phyloP scores from a whole-genome alignment of 2,329 filamentous ascomycete genomes.

The Aspergillus novoparasiticus region DNA sequence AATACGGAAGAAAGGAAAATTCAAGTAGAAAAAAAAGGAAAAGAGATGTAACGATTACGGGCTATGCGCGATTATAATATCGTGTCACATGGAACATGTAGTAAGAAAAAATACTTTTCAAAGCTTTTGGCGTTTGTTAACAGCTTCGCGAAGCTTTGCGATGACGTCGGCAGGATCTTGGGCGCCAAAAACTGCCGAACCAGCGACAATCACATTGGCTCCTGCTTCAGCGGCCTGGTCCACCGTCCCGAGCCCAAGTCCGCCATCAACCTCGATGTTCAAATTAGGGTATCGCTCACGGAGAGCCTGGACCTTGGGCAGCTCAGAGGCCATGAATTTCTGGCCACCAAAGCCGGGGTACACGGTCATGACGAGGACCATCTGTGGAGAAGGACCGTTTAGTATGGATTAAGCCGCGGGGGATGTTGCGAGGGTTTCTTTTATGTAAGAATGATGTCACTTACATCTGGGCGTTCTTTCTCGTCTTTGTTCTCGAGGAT shows the following conservation, averaged over 20 bases:
- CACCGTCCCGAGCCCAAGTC: constrained; percentile 83
- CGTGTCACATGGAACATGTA: constrained; percentile 9
- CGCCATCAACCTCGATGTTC: constrained; percentile 97
- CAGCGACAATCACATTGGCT: constrained; percentile 96
- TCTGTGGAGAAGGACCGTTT: constrained; percentile 56
- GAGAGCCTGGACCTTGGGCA: constrained; percentile 88
- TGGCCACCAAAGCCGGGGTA: constrained; percentile 96
- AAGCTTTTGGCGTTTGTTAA: constrained; percentile 61
- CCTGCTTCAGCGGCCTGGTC: constrained; percentile 93
- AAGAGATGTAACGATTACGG: neutral
- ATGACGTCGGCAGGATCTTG: constrained; percentile 88
- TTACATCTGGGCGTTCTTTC: constrained; percentile 83
- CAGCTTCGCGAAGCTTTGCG: constrained; percentile 73
- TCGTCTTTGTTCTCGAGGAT: constrained; percentile 73
- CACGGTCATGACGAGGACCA: constrained; percentile 98
- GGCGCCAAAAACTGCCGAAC: constrained; percentile 92
- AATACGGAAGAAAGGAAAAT: neutral
- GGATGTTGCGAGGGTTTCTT: neutral
- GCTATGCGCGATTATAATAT: neutral
- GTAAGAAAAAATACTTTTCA: constrained; percentile 6
- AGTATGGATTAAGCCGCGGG: constrained; percentile 4
- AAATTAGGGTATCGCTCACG: constrained; percentile 83
- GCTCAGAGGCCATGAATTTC: constrained; percentile 95
- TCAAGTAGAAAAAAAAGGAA: too few species aligned
- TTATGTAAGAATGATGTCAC: constrained; percentile 37